A percentile compares a stretch with the other conserved stretches of the same genome.
Evolutionary conservation across 2,329 filamentous ascomycete species (phyloP).

Genomic region (Didymella lethalis): DNA sequence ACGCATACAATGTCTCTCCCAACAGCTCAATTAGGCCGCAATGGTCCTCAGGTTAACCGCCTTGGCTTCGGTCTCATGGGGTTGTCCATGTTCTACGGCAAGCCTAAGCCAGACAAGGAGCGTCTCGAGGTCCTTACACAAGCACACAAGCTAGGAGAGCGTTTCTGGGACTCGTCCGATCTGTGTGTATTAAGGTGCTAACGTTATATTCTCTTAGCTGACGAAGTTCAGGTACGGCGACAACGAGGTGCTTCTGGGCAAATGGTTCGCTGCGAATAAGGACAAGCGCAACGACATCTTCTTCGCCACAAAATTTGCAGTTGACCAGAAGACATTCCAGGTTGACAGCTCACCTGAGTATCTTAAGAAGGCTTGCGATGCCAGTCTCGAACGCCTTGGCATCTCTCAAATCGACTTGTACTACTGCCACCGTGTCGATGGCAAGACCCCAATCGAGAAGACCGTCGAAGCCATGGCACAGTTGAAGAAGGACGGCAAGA

Average conservation of each 20-base stretch:
- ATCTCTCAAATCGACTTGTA: conserved; percentile 57
- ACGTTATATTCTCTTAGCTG: not conserved
- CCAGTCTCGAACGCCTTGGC: conserved; percentile 52
- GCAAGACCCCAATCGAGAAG: conserved; percentile 56
- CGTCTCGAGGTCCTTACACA: conserved; percentile 62
- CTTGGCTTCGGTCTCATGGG: conserved; percentile 66
- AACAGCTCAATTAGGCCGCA: conserved; percentile 59
- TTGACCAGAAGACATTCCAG: conserved; percentile 54
- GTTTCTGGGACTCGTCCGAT: conserved; percentile 42
- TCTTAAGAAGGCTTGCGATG: conserved; percentile 49
- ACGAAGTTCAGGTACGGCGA: conserved; percentile 35
- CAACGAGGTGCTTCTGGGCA: conserved; percentile 46
- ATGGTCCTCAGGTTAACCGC: conserved; percentile 60
- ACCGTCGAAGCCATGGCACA: conserved; percentile 62
- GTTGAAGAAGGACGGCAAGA: conserved; percentile 64
- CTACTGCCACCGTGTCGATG: conserved; percentile 55
- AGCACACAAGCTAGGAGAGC: conserved; percentile 59
- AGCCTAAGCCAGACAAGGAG: conserved; percentile 59
- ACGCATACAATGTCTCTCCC: conserved; percentile 45
- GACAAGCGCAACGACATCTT: conserved; percentile 58
- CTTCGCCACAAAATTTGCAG: conserved; percentile 49
- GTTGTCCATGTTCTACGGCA: conserved; percentile 56
- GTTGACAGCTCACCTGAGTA: conserved; percentile 55
- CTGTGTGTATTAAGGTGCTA: conserved; percentile 24
- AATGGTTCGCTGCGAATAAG: conserved; percentile 51